A percentile compares a stretch with the other conserved stretches of the same genome.
Conservation (phyloP, 805 yeast species). For the Priceomyces castillae region DNA sequence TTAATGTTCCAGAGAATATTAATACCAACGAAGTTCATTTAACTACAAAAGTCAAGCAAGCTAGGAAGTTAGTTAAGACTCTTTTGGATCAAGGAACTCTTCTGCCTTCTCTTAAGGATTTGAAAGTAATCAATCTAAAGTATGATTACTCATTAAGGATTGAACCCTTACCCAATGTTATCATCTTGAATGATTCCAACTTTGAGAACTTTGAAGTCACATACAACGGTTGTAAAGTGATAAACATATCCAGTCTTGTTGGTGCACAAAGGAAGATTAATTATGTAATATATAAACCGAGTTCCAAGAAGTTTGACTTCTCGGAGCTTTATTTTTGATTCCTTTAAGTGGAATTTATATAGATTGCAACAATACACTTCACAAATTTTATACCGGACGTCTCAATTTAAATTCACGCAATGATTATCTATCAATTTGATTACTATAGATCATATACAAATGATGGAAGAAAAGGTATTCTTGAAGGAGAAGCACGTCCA, state of each 20-base stretch:
- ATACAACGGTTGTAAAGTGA: constrained; percentile 77
- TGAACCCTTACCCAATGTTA: constrained; percentile 72
- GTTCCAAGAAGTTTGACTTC: constrained; percentile 49
- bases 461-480: constrained; percentile 5
- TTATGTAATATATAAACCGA: constrained; percentile 73
- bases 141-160: constrained; percentile 67
- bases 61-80: constrained; percentile 74
- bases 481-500: constrained; percentile 29
- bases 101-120: constrained; percentile 67
- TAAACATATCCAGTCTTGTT: constrained; percentile 65
- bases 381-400: background rate
- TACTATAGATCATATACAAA: no score
- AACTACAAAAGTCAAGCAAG: constrained; percentile 51
- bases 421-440: no score
- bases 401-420: no score
- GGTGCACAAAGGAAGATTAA: constrained; percentile 42
- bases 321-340: constrained; percentile 41
- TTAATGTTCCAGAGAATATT: constrained; percentile 16
- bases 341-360: background rate
- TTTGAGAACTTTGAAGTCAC: constrained; percentile 71
- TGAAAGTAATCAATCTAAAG: constrained; percentile 67
- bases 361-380: background rate
- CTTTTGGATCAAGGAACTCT: constrained; percentile 83
- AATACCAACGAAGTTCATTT: constrained; percentile 20
- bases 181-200: constrained; percentile 64